Percentiles rank a stretch among this genome's conserved stretches.
Conservation (phyloP, 257 asterid genomes). For the Ilex aquifolium region DNA sequence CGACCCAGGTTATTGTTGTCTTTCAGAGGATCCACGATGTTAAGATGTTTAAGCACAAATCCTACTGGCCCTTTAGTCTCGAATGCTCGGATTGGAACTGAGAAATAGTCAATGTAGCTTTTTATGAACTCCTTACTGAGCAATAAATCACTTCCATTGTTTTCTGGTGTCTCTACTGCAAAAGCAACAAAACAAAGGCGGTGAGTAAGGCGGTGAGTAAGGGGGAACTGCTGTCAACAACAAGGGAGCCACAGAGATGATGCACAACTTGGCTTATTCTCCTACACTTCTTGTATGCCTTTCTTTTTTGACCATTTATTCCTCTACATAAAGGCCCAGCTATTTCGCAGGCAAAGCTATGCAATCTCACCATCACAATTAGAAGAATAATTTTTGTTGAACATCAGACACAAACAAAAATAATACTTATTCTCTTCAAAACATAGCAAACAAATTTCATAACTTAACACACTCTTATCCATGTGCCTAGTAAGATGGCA, state of each 20-base stretch:
- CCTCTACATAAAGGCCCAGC: no score
- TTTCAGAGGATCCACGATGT: constrained; percentile 13
- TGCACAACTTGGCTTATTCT: neutral
- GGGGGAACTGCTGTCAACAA: neutral
- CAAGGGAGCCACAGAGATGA: neutral
- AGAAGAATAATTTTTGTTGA: no score
- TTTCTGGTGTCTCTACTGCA: neutral
- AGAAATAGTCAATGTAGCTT: neutral
- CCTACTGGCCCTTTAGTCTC: neutral
- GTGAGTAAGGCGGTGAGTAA: neutral
- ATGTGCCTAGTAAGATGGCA: no score
- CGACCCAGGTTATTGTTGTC: constrained; percentile 10
- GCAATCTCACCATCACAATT: no score
- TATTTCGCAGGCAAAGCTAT: no score
- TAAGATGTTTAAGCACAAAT: neutral
- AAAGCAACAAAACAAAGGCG: neutral
- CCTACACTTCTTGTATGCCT: neutral
- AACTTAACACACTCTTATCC: no score
- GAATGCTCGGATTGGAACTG: neutral
- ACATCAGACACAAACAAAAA: no score
- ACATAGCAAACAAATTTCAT: no score
- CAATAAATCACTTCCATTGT: neutral
- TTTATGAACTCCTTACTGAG: neutral
- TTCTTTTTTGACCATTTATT: neutral
- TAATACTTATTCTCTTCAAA: no score